These are phyloP conservation scores for Danielozyma ontarioensis DNA, from an alignment of 805 yeast species.

Conservation along the genomic window DNA sequence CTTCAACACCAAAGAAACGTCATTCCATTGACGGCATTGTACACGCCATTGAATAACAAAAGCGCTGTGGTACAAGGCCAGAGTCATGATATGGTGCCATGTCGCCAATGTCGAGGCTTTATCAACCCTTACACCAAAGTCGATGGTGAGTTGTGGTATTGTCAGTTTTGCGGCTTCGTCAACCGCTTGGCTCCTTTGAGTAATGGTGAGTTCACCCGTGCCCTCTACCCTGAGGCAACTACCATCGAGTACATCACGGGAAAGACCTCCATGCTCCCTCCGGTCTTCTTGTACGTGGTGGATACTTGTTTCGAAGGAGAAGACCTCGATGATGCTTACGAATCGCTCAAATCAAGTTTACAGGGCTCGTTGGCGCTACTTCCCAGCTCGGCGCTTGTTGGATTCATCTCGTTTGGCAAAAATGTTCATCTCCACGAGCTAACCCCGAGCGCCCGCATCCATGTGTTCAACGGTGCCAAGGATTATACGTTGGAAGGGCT, in stretches of 20 bases:
- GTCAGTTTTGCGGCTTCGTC: slow-evolving; percentile 50
- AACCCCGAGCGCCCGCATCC: slow-evolving; percentile 24
- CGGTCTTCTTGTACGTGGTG: slow-evolving; percentile 49
- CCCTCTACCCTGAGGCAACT: slow-evolving; percentile 33
- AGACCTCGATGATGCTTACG: slow-evolving; percentile 36
- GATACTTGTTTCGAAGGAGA: slow-evolving; percentile 53
- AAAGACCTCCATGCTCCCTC: slow-evolving; percentile 35
- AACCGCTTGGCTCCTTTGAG: slow-evolving; percentile 34
- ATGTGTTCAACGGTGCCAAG: slow-evolving; percentile 54
- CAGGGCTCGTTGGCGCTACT: slow-evolving; percentile 40
- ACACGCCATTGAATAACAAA: slow-evolving; percentile 53
- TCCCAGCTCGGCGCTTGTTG: slow-evolving; percentile 53
- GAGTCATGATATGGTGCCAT: slow-evolving; percentile 27
- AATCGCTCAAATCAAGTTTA: slow-evolving; percentile 47
- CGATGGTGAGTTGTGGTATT: slow-evolving; percentile 42
- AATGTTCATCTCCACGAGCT: slow-evolving; percentile 56
- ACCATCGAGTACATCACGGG: slow-evolving; percentile 50
- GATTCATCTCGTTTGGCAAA: slow-evolving; percentile 56
- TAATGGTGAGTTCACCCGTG: slow-evolving; percentile 25
- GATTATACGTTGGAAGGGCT: slow-evolving; percentile 45
- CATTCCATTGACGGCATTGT: slow-evolving; percentile 53
- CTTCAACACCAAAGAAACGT: slow-evolving; percentile 47
- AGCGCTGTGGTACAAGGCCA: slow-evolving; percentile 7
- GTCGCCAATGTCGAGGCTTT: slow-evolving; percentile 52
- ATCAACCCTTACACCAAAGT: slow-evolving; percentile 47